Evolutionary conservation across 116 monocot species (phyloP), one percentile per base, ranked within the genome.

Genomic region (Trichopus zeylanicus): DNA sequence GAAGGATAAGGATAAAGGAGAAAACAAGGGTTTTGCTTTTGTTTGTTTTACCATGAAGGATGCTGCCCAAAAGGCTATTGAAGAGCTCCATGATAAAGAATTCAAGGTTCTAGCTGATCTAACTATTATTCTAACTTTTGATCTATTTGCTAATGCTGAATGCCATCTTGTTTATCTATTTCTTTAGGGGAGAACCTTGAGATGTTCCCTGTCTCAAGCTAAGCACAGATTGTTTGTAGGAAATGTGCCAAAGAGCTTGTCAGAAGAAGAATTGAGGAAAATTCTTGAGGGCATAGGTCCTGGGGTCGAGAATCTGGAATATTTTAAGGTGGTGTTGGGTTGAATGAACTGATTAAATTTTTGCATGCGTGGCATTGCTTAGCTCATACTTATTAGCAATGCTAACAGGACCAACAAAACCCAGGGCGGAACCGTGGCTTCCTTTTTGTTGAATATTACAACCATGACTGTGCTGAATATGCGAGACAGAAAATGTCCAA

Each of bases 401-500:
- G 13, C 6, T 52, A 29, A 25, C 70, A 98, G 98, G 98, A 98
- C 77, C 61, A 62, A 51, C 87, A 82, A 60, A 92, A 98, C 69
- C 88, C 85, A 27, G 71, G 51, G 28, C 87, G 98, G 31, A 98
- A 98, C 51, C 81, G 98, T 63, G 98, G 98, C n/a, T 98, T 91
- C 59, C 69, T 90, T 47, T 98, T 98, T 74, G 87, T 98, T 63
- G 91, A 91, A 75, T 98, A 88, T 61, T 91, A 91, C 69, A 98
- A 98, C 73, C 76, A 98, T 82, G 91, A 81, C 0, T 98, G 98
- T 78, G 98, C 98, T 73, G 98, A 98, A 28, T 88, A 88, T 82
- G 66, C 98, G 11, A 79, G 80, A 52, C 77, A 88, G 67, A 98
- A 82, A 59, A 81, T 98, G 82, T 80, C 88, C 2, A 75, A 32